Evolutionary conservation across 345 rosid genomes (phyloP), one percentile per base, ranked within the genome.

Genomic region (Gossypium arboreum): DNA sequence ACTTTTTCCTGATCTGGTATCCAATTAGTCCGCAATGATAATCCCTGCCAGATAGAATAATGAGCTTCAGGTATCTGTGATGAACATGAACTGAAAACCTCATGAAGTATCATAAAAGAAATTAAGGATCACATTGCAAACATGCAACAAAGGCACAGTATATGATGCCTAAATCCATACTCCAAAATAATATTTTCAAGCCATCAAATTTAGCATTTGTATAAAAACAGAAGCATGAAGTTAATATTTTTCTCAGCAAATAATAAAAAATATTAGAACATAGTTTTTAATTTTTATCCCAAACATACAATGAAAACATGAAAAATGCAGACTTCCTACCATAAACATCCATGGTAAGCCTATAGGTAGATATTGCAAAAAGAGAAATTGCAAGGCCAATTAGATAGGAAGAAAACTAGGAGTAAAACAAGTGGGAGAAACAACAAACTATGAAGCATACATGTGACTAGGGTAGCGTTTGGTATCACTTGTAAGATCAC

Each of bases 1-100:
- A 72, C 85, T 80, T 94, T 79, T 75, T 92, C 12, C 1, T 71
- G 48, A 68, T 83, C 58, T 73, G 89, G 85, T 94, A 92, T n/a
- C 98, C 98, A 78, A 94, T 85, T 78, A 91, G 81, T 74, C 80
- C 88, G 79, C 91, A 92, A 86, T 90, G 92, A 81, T 78, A 84
- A 71, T 83, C 83, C 99, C 99, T 95, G 81, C 78, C 43, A 84
- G 77, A 44, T 62, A 60, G 43, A 74, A 47, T 17, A 59, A 65
- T 52, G 68, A 62, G 50, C 75, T 78, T 69, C 73, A 74, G 56
- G 43, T 22, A 63, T 48, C 70, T 27, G 18, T 69, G 59, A 29
- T 41, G 50, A 76, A 9, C 10, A 24, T 43, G 52, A 59, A 58
- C 61, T 20, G 25, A n/a, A 45, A 68, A 44, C 15, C 70, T 51